phyloP scores from a whole-genome alignment of 192 early-diverging fungal species.

The Podila horticola region DNA sequence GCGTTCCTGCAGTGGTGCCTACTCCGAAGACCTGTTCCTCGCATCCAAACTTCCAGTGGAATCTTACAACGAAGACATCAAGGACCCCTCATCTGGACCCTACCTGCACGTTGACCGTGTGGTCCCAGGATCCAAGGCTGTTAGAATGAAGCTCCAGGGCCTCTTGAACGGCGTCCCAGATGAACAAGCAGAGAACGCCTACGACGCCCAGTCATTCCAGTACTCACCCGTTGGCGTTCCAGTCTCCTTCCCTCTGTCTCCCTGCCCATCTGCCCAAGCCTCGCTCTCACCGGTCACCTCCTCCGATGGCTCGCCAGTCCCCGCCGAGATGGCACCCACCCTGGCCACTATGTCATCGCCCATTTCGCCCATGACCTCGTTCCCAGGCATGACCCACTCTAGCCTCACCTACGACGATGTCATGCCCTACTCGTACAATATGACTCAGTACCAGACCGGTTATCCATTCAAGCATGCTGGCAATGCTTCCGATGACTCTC shows the following conservation, averaged over 20 bases:
- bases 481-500: constrained; percentile 30
- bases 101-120: constrained; percentile 40
- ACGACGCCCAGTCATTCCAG: constrained; percentile 34
- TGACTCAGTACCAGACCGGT: constrained; percentile 29
- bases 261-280: constrained; percentile 33
- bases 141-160: constrained; percentile 41
- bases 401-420: constrained; percentile 34
- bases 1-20: constrained; percentile 23
- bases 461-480: constrained; percentile 53
- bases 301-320: constrained; percentile 19
- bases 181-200: constrained; percentile 7
- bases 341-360: constrained; percentile 45
- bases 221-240: constrained; percentile 17
- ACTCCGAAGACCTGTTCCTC: constrained; percentile 31
- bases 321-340: constrained; percentile 28
- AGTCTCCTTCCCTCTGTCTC: constrained; percentile 34
- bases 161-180: constrained; percentile 24
- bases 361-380: constrained; percentile 37
- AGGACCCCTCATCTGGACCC: constrained; percentile 22
- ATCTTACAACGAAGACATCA: constrained; percentile 37
- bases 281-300: constrained; percentile 28
- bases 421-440: constrained; percentile 43
- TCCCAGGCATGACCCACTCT: constrained; percentile 37
- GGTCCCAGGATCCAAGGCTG: constrained; percentile 26
- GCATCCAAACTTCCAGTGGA: constrained; percentile 34